Percentiles rank a stretch among this genome's conserved stretches.
These are phyloP conservation scores for Solioccasus polychromus DNA, from an alignment of 768 basidiomycete genomes.

Conservation along the genomic window DNA sequence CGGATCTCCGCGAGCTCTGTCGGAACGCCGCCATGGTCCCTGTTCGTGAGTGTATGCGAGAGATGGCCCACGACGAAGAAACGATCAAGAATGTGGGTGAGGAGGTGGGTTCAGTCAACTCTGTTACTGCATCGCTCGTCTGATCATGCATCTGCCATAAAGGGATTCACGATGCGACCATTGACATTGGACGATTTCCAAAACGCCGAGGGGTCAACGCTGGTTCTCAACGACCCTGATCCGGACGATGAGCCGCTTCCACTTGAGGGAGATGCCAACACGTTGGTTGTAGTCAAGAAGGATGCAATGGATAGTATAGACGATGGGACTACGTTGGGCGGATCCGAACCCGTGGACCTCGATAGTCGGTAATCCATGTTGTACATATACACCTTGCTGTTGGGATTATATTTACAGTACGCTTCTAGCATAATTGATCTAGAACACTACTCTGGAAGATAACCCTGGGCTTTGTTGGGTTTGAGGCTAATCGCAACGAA, in stretches of 20 bases:
- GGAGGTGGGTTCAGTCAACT: constrained; percentile 34
- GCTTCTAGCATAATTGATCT: constrained; percentile 10
- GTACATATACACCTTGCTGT: too few species aligned
- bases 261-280: not conserved
- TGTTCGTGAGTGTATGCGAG: constrained; percentile 77
- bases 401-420: too few species aligned
- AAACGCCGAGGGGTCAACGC: constrained; percentile 33
- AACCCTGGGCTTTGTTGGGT: too few species aligned
- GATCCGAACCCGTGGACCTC: not conserved
- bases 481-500: too few species aligned
- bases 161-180: constrained; percentile 81
- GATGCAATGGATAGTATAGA: not conserved
- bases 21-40: constrained; percentile 93
- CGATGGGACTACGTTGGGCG: not conserved
- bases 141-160: not conserved
- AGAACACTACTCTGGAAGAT: constrained; percentile 1
- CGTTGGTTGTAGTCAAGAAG: not conserved
- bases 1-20: constrained; percentile 89
- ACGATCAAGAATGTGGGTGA: constrained; percentile 41
- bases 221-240: constrained; percentile 24
- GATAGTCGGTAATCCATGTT: constrained; percentile 6
- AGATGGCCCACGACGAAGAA: constrained; percentile 45
- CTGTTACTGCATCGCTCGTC: not conserved
- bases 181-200: constrained; percentile 70
- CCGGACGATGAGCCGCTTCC: constrained; percentile 28